Base-by-base conservation (phyloP, 2,329 filamentous ascomycete genomes). In the Teratosphaeriaceae sp. region DNA sequence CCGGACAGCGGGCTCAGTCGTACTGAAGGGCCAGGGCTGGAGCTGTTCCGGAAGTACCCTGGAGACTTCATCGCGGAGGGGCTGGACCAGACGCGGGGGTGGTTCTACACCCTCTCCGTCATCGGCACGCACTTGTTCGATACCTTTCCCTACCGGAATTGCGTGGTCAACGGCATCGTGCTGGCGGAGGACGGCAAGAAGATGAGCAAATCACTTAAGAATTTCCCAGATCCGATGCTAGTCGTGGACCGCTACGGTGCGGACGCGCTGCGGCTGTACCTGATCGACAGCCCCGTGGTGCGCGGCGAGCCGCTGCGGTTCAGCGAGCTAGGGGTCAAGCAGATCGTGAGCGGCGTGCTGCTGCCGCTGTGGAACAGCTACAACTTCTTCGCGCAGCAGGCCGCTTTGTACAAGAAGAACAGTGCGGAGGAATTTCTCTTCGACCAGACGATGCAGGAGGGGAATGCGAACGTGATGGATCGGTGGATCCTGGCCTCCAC, bases 181-280 rank as follows among this genome's bases (percentile, higher is more conserved):
- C 75, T 96, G 30, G 89, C 89, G 1, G 88, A 94, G 62, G 88
- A 95, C 59, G 90, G 90, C 44, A 96, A 95, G 74, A 97, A 97
- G 74, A 97, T 97, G 90, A 95, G 88, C 5, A 97, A 97, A 69
- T 80, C 90, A 42, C 73, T 95, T 44, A 94, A 96, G 71, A 97
- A 97, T 67, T 97, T 95, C 65, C 90, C 90, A 0, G 88, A 95
- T 58, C 90, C 90, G 9, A 72, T 72, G 44, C 70, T 88, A 40
- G 79, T 97, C 53, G 92, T 96, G 75, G 70, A 84, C 45, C 84
- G 84, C 59, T 94, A 94, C 62, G 90, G 90, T 16, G 89, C 88
- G 1, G 90, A 97, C 68, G 88, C 90, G 22, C 78, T 97, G 38
- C 83, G 90, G 43, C 74, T 97, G n/a, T 96, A 96, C 61, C 76